phyloP scores from a whole-genome alignment of 106 monocot species.

The Dioscorea zingiberensis region DNA sequence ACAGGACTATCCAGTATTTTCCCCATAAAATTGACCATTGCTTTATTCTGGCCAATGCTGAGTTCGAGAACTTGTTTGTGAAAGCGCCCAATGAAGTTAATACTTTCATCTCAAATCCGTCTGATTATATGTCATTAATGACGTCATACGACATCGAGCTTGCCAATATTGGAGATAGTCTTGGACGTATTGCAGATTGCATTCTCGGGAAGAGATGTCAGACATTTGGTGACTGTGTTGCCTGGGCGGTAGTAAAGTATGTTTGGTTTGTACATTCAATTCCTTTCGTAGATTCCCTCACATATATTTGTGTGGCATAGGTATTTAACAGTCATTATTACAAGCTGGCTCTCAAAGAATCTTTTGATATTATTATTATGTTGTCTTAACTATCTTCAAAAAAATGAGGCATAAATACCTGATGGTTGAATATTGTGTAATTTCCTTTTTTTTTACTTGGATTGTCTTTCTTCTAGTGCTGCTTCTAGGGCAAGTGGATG shows the following conservation, averaged over 20 bases:
- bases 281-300: background rate
- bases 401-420: too few species aligned
- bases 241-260: constrained; percentile 88
- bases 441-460: background rate
- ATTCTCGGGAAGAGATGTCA: constrained; percentile 69
- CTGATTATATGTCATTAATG: constrained; percentile 56
- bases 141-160: too few species aligned
- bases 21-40: constrained; percentile 96
- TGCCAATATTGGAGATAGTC: too few species aligned
- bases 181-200: constrained; percentile 74
- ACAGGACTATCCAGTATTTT: too few species aligned
- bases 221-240: constrained; percentile 74
- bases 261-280: background rate
- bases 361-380: background rate
- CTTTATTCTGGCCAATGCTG: constrained; percentile 88
- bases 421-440: background rate
- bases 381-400: too few species aligned
- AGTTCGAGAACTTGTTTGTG: constrained; percentile 91
- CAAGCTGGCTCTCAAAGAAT: background rate
- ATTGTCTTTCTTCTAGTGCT: background rate
- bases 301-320: too few species aligned
- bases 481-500: background rate
- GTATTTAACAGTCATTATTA: background rate
- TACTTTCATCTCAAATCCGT: constrained; percentile 60
- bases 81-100: constrained; percentile 84